Evolutionary conservation across 345 rosid species (phyloP).

Genomic region (Salix brachista): DNA sequence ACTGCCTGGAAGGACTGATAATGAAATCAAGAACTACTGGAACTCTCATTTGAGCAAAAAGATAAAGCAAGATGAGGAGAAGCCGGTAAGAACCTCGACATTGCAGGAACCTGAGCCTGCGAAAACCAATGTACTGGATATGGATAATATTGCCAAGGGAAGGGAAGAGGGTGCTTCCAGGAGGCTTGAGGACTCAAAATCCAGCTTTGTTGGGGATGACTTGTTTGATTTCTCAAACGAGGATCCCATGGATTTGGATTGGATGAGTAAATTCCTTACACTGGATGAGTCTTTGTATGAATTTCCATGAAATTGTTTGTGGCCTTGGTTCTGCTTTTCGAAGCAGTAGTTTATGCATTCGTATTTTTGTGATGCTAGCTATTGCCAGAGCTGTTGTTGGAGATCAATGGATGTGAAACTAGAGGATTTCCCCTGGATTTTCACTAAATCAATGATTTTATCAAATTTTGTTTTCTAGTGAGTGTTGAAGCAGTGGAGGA

Average conservation of each 20-base stretch:
- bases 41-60: slow-evolving; percentile 53
- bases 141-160: not conserved
- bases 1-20: slow-evolving; percentile 51
- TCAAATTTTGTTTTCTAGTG: no score
- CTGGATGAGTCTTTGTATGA: slow-evolving; percentile 30
- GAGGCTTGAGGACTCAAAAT: slow-evolving; percentile 6
- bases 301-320: slow-evolving; percentile 6
- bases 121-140: not conserved
- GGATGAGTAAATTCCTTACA: slow-evolving; percentile 41
- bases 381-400: not conserved
- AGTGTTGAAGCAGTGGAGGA: no score
- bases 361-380: not conserved
- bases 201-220: slow-evolving; percentile 12
- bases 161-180: slow-evolving; percentile 10
- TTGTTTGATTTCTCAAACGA: slow-evolving; percentile 19
- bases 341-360: not conserved
- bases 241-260: slow-evolving; percentile 39
- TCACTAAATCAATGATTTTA: no score
- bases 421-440: not conserved
- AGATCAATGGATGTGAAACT: not conserved
- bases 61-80: slow-evolving; percentile 28
- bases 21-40: slow-evolving; percentile 54
- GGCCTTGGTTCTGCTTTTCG: not conserved
- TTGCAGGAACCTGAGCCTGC: slow-evolving; percentile 2
- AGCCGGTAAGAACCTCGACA: slow-evolving; percentile 8